Percentiles rank a stretch among this genome's conserved stretches.
Evolutionary conservation across 768 basidiomycete species (phyloP).

Genomic region (Amanita molliuscula): DNA sequence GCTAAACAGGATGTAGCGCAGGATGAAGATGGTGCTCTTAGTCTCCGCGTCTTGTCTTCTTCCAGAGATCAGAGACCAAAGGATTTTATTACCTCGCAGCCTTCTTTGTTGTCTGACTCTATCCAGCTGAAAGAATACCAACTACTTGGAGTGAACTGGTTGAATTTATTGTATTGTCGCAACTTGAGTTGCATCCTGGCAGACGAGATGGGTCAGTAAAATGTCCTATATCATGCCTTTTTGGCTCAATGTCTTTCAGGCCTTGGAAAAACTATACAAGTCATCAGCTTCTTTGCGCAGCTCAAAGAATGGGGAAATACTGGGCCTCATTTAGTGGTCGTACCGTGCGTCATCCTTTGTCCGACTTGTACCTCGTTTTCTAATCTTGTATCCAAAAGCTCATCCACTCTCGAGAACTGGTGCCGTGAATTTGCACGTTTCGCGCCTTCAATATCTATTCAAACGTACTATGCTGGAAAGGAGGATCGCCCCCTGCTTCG

Average conservation of each 20-base stretch:
- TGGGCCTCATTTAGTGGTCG: conserved; percentile 90
- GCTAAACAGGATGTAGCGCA: conserved; percentile 19
- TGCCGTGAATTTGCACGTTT: conserved; percentile 92
- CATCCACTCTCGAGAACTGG: conserved; percentile 98
- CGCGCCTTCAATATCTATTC: conserved; percentile 74
- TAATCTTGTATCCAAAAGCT: conserved; percentile 32
- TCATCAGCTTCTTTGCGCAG: conserved; percentile 92
- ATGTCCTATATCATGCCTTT: not conserved
- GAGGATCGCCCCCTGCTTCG: conserved; percentile 71
- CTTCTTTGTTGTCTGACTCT: conserved; percentile 49
- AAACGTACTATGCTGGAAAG: conserved; percentile 92
- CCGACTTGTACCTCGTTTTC: conserved; percentile 3
- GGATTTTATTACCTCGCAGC: conserved; percentile 71
- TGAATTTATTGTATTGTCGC: conserved; percentile 75
- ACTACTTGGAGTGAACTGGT: conserved; percentile 95
- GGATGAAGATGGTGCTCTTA: conserved; percentile 50
- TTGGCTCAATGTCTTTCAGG: conserved; percentile 35
- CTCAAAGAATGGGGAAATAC: conserved; percentile 68
- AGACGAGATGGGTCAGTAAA: conserved; percentile 95
- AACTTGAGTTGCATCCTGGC: conserved; percentile 90
- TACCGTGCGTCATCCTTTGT: conserved; percentile 58
- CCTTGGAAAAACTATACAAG: conserved; percentile 97
- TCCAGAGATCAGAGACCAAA: conserved; percentile 31
- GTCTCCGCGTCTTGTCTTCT: conserved; percentile 36
- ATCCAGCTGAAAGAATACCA: conserved; percentile 94